phyloP scores from a whole-genome alignment of 768 basidiomycete species.

The Lactifluus volemus region DNA sequence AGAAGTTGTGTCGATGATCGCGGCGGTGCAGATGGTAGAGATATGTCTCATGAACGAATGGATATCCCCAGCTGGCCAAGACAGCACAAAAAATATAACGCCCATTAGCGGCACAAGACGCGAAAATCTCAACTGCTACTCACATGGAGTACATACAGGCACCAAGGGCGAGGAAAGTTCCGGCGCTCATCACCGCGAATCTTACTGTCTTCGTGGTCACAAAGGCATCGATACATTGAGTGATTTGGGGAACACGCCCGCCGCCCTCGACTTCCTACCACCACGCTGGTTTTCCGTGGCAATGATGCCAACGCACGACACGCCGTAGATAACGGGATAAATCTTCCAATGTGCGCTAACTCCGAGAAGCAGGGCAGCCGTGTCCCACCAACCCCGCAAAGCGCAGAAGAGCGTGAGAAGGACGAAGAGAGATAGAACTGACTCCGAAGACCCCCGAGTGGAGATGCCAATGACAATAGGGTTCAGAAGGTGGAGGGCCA shows the following conservation, averaged over 20 bases:
- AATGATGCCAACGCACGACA: constrained; percentile 59
- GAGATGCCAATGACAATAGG: constrained; percentile 95
- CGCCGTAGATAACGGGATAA: constrained; percentile 87
- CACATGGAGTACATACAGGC: constrained; percentile 66
- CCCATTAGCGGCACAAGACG: neutral
- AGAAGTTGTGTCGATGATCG: constrained; percentile 98
- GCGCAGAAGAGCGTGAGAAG: constrained; percentile 58
- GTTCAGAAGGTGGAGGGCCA: constrained; percentile 76
- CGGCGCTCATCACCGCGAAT: constrained; percentile 63
- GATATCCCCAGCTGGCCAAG: constrained; percentile 75
- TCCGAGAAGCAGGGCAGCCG: constrained; percentile 67
- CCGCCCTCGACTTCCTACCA: neutral
- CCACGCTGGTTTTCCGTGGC: constrained; percentile 16
- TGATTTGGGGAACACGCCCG: neutral
- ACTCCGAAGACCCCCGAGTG: constrained; percentile 93
- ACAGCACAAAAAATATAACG: neutral
- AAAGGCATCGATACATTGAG: constrained; percentile 26
- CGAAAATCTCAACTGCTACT: constrained; percentile 23
- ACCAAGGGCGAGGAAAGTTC: constrained; percentile 58
- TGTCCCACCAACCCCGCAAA: constrained; percentile 48
- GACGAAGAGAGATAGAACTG: constrained; percentile 73
- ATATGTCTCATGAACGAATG: constrained; percentile 88
- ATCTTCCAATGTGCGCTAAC: constrained; percentile 94
- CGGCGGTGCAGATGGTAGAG: constrained; percentile 86
- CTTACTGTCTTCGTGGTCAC: constrained; percentile 45